Evolutionary conservation across 441 rosid genomes (phyloP).

Genomic region (Populus hybrid): DNA sequence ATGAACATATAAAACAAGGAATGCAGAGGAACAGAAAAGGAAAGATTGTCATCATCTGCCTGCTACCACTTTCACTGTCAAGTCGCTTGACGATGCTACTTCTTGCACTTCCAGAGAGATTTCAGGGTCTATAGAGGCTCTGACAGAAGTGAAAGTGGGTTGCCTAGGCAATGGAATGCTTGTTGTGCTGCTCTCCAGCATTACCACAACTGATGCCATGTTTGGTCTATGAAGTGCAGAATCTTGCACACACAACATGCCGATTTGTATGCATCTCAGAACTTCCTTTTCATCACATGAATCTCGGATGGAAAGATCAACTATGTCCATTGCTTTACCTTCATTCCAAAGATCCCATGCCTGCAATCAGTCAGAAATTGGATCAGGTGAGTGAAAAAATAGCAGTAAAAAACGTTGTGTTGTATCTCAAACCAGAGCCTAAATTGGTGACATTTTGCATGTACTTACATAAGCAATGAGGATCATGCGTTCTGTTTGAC

Average conservation of each 20-base stretch:
- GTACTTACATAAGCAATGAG: slow-evolving; percentile 67
- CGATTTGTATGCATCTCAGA: slow-evolving; percentile 42
- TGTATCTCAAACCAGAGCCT: not conserved
- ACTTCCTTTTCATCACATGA: slow-evolving; percentile 25
- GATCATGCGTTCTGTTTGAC: slow-evolving; percentile 44
- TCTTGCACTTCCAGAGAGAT: slow-evolving; percentile 23
- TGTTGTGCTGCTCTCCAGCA: slow-evolving; percentile 30
- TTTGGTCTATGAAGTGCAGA: slow-evolving; percentile 43
- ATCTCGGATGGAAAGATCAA: slow-evolving; percentile 30
- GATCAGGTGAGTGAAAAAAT: not conserved
- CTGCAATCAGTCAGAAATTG: slow-evolving; percentile 30
- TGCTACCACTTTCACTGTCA: slow-evolving; percentile 38
- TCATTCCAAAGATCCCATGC: slow-evolving; percentile 53
- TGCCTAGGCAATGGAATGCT: slow-evolving; percentile 36
- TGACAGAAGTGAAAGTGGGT: slow-evolving; percentile 44
- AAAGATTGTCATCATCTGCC: slow-evolving; percentile 35
- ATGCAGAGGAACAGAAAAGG: not conserved
- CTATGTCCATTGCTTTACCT: slow-evolving; percentile 28
- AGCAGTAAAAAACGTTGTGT: not conserved
- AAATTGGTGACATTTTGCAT: not conserved
- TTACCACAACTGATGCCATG: slow-evolving; percentile 38
- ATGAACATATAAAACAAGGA: not conserved
- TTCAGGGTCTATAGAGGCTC: slow-evolving; percentile 39
- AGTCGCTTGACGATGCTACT: slow-evolving; percentile 34
- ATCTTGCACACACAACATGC: slow-evolving; percentile 55